These are phyloP conservation scores for Chloris gayana DNA, from an alignment of 176 grass and related monocot genomes.

Conservation along the genomic window DNA sequence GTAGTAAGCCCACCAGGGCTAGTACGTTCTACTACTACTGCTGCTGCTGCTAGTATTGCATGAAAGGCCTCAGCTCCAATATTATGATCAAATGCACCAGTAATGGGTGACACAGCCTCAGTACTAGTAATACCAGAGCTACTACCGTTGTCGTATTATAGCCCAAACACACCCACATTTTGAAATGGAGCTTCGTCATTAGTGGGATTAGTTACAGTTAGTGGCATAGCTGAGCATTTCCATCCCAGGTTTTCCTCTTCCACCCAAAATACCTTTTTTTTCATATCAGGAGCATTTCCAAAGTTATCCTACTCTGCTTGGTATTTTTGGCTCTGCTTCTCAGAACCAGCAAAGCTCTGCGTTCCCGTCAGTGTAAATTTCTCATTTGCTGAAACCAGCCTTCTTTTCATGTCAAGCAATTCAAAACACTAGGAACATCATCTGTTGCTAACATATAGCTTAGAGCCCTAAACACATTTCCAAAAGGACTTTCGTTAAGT, in stretches of 20 bases:
- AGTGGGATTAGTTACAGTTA: no score
- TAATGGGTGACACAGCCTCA: neutral
- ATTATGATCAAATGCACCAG: conserved; percentile 21
- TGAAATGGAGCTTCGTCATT: neutral
- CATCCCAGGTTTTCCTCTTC: conserved; percentile 26
- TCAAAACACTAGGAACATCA: no score
- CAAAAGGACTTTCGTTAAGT: conserved; percentile 12
- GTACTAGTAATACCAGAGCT: neutral
- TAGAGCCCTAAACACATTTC: conserved; percentile 7
- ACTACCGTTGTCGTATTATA: neutral
- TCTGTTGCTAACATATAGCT: neutral
- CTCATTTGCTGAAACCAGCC: neutral
- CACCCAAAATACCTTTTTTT: conserved; percentile 12
- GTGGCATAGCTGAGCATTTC: neutral
- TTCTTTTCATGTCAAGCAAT: neutral
- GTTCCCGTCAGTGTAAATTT: conserved; percentile 3
- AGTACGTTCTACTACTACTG: conserved; percentile 41
- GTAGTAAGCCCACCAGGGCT: conserved; percentile 46
- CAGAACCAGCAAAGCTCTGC: neutral
- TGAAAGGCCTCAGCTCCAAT: conserved; percentile 30
- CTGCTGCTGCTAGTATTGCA: conserved; percentile 47
- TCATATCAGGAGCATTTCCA: neutral
- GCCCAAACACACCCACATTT: conserved; percentile 28
- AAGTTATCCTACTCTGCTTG: neutral
- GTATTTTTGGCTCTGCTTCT: conserved; percentile 13